These are phyloP conservation scores for Clarireedia paspali DNA, from an alignment of 2,329 filamentous ascomycete species.

Conservation along the genomic window DNA sequence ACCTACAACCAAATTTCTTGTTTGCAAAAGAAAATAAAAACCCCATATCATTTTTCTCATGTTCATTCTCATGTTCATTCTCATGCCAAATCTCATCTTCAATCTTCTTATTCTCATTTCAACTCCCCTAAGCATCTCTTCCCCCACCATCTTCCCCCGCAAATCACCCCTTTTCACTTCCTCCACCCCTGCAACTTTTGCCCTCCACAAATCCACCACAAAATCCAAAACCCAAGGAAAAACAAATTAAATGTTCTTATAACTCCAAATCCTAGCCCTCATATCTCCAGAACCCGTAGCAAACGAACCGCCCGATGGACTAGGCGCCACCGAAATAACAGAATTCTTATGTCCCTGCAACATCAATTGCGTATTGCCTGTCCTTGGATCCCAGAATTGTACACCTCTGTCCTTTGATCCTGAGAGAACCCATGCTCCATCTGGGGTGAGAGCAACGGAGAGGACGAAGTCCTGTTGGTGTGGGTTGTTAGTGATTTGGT, in stretches of 20 bases:
- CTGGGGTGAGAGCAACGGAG: constrained; percentile 88
- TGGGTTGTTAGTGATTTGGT: constrained; percentile 14
- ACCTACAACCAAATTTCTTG: too few relatives aligned
- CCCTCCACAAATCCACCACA: background rate
- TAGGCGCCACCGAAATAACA: constrained; percentile 94
- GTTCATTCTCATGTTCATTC: too few relatives aligned
- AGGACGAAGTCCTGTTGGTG: constrained; percentile 78
- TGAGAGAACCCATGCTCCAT: constrained; percentile 91
- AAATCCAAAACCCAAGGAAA: background rate
- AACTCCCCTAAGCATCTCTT: too few relatives aligned
- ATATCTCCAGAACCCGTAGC: constrained; percentile 96
- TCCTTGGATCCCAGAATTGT: constrained; percentile 96
- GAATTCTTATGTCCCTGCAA: constrained; percentile 98
- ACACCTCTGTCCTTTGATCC: constrained; percentile 96
- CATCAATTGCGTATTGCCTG: constrained; percentile 93
- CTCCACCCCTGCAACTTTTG: background rate
- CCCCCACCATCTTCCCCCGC: too few relatives aligned
- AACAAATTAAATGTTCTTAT: constrained; percentile 34
- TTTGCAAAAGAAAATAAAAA: too few relatives aligned
- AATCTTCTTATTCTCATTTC: too few relatives aligned
- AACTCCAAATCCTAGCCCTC: constrained; percentile 96
- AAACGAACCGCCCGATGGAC: constrained; percentile 75
- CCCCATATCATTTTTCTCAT: too few relatives aligned
- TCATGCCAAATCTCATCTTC: too few relatives aligned
- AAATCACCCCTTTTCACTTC: background rate